Percentiles rank a stretch among this genome's conserved stretches.
phyloP scores from a whole-genome alignment of 2,329 filamentous ascomycete species.

The Xylaria sp. region DNA sequence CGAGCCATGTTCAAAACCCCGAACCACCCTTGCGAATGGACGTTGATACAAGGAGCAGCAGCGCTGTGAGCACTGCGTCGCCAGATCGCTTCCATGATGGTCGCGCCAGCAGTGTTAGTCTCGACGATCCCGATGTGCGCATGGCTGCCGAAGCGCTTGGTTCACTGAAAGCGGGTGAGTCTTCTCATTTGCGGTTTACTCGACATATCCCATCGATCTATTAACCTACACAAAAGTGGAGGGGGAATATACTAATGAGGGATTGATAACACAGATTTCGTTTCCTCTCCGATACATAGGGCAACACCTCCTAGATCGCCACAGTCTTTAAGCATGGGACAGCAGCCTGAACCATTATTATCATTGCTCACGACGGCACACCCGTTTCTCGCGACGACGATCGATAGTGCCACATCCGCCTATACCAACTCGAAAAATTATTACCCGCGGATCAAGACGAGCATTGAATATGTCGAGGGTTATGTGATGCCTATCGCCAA shows the following conservation, averaged over 20 bases:
- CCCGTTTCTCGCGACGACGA: conserved; percentile 82
- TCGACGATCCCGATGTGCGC: conserved; percentile 71
- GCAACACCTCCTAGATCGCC: conserved; percentile 50
- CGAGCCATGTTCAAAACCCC: conserved; percentile 49
- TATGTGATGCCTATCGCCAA: conserved; percentile 86
- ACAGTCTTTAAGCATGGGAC: conserved; percentile 46
- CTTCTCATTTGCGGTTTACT: conserved; percentile 10
- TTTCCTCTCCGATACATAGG: conserved; percentile 64
- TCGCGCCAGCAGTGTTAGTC: conserved; percentile 57
- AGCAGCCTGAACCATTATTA: conserved; percentile 77
- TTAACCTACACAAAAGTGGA: conserved; percentile 20
- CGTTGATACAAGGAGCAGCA: conserved; percentile 50
- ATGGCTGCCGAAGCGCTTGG: conserved; percentile 78
- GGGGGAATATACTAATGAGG: conserved; percentile 21
- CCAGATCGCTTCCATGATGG: conserved; percentile 53
- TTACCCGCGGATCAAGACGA: conserved; percentile 85
- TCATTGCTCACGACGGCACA: conserved; percentile 88
- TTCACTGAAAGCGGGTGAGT: conserved; percentile 73
- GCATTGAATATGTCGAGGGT: conserved; percentile 88
- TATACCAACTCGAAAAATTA: conserved; percentile 91
- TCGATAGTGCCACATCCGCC: conserved; percentile 81
- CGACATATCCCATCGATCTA: not conserved
- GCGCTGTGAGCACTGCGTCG: conserved; percentile 50
- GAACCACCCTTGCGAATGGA: conserved; percentile 58
- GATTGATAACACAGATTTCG: conserved; percentile 59